Evolutionary conservation across 1,284 basidiomycete genomes (phyloP), one percentile per base, ranked within the genome.

Genomic region (Abortiporus biennis): DNA sequence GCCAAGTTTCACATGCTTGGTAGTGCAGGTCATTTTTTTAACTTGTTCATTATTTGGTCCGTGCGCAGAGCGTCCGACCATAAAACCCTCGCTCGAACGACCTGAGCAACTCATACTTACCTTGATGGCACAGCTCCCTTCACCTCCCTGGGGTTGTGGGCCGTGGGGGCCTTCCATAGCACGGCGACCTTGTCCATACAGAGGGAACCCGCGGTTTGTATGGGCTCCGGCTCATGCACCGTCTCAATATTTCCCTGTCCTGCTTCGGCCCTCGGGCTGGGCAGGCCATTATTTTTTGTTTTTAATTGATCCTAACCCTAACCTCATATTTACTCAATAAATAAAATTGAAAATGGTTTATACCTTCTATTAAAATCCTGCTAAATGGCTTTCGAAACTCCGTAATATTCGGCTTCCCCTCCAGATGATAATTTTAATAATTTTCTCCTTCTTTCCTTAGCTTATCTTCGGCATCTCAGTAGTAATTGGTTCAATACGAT

Each of bases 231-330:
- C 65, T 70, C 69, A 74, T 78, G 76, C 73, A 78, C 67, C 67
- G 74, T 79, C 76, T 65, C 53, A 79, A 80, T 80, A 80, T 80
- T 80, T 80, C 66, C 76, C 77, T 65, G 75, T 75, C 68, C 71
- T 64, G 66, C 67, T 42, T 42, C 40, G 40, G 40, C 40, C 40
- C 40, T 42, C 40, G 40, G 40, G 40, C 40, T 42, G 40, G 32
- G 40, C 40, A 42, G 40, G 40, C 40, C 40, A 35, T 35, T 42
- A 17, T 42, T 42, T 42, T 42, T 42, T 21, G 40, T 9, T 35
- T n/a, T 22, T 43, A 11, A 27, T n/a, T 31, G 11, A 17, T 35
- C 15, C 42, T 43, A 43, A 43, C 42, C 42, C 42, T 43, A 43
- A 43, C 42, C 42, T 29, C 33, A 43, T 29, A n/a, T 29, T 9